A percentile compares a stretch with the other conserved stretches of the same genome.
phyloP scores from a whole-genome alignment of 106 monocot genomes.

The Triglochin maritima region DNA sequence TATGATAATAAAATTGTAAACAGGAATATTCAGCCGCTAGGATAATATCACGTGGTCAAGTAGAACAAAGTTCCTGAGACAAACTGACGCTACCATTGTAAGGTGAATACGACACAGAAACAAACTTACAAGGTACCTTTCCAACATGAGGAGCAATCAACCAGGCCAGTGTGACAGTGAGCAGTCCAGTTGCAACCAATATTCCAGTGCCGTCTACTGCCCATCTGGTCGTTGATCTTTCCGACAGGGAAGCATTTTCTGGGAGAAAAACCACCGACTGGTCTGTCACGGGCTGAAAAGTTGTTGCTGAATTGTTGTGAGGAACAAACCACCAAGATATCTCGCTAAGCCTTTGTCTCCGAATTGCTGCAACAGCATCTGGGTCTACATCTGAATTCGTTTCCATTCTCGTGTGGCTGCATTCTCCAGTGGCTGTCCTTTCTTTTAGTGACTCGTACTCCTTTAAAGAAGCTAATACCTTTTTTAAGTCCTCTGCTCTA shows the following conservation, averaged over 20 bases:
- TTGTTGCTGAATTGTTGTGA: conserved; percentile 24
- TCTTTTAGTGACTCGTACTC: conserved; percentile 68
- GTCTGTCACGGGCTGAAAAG: conserved; percentile 38
- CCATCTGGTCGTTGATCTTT: conserved; percentile 35
- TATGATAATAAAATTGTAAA: neutral
- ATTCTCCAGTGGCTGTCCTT: conserved; percentile 44
- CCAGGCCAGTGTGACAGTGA: conserved; percentile 61
- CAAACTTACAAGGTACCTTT: conserved; percentile 42
- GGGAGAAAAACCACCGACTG: conserved; percentile 20
- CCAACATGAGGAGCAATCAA: conserved; percentile 80
- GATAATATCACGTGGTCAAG: no score
- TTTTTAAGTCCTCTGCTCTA: conserved; percentile 54
- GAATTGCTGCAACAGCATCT: conserved; percentile 71
- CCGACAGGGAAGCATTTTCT: conserved; percentile 31
- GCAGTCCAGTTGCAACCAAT: conserved; percentile 63
- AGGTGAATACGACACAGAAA: neutral
- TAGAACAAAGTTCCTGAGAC: no score
- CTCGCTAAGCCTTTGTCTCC: conserved; percentile 90
- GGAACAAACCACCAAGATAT: conserved; percentile 88
- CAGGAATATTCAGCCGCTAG: neutral
- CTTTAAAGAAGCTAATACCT: conserved; percentile 54
- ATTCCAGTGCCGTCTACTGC: conserved; percentile 58
- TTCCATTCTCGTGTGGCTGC: conserved; percentile 18
- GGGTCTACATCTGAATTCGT: conserved; percentile 52
- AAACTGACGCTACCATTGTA: no score